Conservation (phyloP, 768 basidiomycete species). For the Dacryopinax primogenitus region DNA sequence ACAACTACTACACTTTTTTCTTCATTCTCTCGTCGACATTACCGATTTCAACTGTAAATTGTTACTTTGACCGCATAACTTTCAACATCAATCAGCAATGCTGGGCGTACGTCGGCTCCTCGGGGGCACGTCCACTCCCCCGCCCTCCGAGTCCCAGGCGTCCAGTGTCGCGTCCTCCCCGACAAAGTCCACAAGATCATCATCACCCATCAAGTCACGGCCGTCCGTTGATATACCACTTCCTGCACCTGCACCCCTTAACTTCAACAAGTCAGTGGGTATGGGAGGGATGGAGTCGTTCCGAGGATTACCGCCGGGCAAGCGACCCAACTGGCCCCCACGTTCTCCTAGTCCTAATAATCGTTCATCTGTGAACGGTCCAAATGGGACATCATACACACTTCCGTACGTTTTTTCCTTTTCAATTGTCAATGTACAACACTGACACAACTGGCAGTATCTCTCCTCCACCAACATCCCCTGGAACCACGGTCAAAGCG, state of each 20-base stretch:
- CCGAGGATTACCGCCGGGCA: background rate
- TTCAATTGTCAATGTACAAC: background rate
- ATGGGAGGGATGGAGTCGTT: background rate
- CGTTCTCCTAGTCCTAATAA: background rate
- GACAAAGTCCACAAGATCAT: background rate
- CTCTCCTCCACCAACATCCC: background rate
- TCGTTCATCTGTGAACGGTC: background rate
- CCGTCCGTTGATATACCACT: background rate
- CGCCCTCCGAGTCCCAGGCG: background rate
- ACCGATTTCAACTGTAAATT: background rate
- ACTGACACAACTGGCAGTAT: background rate
- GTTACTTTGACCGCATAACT: background rate
- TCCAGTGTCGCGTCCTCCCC: background rate
- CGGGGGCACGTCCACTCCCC: background rate
- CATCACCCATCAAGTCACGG: background rate
- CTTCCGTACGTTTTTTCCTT: background rate
- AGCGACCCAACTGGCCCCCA: background rate
- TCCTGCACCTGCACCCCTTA: background rate
- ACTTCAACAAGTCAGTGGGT: background rate
- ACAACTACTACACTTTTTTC: background rate
- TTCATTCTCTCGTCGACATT: background rate
- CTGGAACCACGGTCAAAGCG: background rate
- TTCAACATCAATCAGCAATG: background rate
- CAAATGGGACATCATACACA: background rate
- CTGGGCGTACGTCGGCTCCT: background rate